Evolutionary conservation across 2,329 filamentous ascomycete species (phyloP).

Genomic region (Aspergillus persii): DNA sequence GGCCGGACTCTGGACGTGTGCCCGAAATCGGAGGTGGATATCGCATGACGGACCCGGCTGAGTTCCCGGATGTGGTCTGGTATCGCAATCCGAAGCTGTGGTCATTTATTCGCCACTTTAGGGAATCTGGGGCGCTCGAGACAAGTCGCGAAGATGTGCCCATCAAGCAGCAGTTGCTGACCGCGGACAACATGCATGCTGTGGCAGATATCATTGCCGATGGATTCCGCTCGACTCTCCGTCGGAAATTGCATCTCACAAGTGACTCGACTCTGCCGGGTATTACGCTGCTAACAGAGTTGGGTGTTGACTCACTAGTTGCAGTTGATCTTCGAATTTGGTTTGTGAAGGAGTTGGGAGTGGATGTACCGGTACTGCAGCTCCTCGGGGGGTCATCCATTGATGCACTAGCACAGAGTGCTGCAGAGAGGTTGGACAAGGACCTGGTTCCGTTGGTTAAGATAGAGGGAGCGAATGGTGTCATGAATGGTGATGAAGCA

Average conservation of each 20-base stretch:
- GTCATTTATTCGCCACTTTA: conserved; percentile 24
- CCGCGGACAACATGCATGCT: background rate
- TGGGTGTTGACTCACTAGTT: conserved; percentile 40
- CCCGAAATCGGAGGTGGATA: conserved; percentile 22
- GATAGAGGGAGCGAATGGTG: background rate
- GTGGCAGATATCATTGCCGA: conserved; percentile 4
- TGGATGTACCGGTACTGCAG: conserved; percentile 50
- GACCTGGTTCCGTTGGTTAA: background rate
- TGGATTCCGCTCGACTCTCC: conserved; percentile 4
- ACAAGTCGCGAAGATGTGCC: background rate
- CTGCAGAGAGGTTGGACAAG: background rate
- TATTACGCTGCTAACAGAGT: conserved; percentile 22
- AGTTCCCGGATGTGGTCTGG: conserved; percentile 29
- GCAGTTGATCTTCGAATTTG: conserved; percentile 47
- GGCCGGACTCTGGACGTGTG: conserved; percentile 22
- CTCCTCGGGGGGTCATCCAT: conserved; percentile 39
- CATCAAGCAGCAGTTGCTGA: background rate
- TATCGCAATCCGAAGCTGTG: conserved; percentile 46
- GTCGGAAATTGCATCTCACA: conserved; percentile 3
- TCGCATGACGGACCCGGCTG: conserved; percentile 1
- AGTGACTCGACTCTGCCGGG: background rate
- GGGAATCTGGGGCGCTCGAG: background rate
- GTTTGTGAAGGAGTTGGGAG: conserved; percentile 47
- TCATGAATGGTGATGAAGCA: background rate
- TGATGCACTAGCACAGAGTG: background rate